Base-by-base conservation (phyloP, 1,284 basidiomycete genomes). In the Austropuccinia psidii region DNA sequence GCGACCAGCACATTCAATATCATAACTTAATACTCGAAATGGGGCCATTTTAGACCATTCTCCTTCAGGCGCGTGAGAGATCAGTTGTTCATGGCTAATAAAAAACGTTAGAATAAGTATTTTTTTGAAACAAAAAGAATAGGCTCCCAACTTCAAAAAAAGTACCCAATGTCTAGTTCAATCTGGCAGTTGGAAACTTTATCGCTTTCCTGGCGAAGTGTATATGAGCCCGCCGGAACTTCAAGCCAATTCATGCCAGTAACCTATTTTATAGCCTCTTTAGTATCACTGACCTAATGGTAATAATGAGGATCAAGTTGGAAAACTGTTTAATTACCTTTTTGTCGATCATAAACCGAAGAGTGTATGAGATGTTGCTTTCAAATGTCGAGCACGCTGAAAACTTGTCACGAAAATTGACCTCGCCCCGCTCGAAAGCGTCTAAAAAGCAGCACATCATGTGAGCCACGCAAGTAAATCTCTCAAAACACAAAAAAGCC, bases 161-260 rank as follows among this genome's bases (percentile, higher is more conserved):
- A 85, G 76, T 76, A 92, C 90, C 85, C 85, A 75, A 91, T 84
- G 45, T 83, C 86, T 45, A 96, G 81, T 80, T 97, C 94, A 13
- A 95, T 85, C 79, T 97, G 93, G 80, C 91, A 96, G 49, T 85
- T 85, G 0, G 93, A 94, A 52, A 85, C 84, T 79, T 87, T 90
- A 37, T 85, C 84, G 37, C 84, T 83, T 8, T 81, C 83, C 0
- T 84, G 77, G 19, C 88, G 75, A 9, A 94, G 77, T 19, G 84
- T 83, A 79, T 96, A 97, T 77, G 87, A 87, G 1, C 90, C 90
- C 0, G 88, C 87, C 1, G 89, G 89, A 21, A 93, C 83, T 81
- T 96, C 92, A 49, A 97, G 88, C 93, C 93, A 97, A 79, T 95
- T 97, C 93, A 97, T 97, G 3, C 93, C 93, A 52, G 93, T 88